Evolutionary conservation across 2,329 filamentous ascomycete species (phyloP).

Genomic region (Incumbomyces lentus): DNA sequence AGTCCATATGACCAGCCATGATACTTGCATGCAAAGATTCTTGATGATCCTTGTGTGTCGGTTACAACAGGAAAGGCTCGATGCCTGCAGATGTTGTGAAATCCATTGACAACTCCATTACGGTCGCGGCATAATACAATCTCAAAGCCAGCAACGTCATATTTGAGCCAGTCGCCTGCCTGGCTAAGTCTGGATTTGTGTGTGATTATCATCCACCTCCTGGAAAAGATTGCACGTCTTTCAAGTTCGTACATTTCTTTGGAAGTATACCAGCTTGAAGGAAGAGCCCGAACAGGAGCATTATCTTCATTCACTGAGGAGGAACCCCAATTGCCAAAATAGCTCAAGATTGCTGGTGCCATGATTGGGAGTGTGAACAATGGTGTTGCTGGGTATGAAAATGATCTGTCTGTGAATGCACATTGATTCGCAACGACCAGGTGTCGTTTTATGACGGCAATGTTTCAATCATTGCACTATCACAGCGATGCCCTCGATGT

Average conservation of each 20-base stretch:
- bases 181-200: conserved; percentile 38
- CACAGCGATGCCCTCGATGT: not conserved
- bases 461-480: not conserved
- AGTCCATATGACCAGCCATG: conserved; percentile 55
- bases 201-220: conserved; percentile 36
- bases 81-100: conserved; percentile 55
- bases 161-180: conserved; percentile 31
- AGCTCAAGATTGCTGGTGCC: conserved; percentile 12
- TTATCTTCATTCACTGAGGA: conserved; percentile 3
- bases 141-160: conserved; percentile 37
- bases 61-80: conserved; percentile 46
- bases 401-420: not conserved
- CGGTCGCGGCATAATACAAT: conserved; percentile 45
- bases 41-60: conserved; percentile 10
- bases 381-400: not conserved
- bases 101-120: conserved; percentile 44
- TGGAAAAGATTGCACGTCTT: conserved; percentile 40
- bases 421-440: not conserved
- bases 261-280: conserved; percentile 44
- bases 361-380: conserved; percentile 3
- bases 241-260: conserved; percentile 41
- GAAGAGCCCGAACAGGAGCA: conserved; percentile 28
- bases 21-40: conserved; percentile 50
- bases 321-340: conserved; percentile 1
- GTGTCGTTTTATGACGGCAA: not conserved